phyloP scores from a whole-genome alignment of 1,139 yeast genomes.

The Hansenula sp. region DNA sequence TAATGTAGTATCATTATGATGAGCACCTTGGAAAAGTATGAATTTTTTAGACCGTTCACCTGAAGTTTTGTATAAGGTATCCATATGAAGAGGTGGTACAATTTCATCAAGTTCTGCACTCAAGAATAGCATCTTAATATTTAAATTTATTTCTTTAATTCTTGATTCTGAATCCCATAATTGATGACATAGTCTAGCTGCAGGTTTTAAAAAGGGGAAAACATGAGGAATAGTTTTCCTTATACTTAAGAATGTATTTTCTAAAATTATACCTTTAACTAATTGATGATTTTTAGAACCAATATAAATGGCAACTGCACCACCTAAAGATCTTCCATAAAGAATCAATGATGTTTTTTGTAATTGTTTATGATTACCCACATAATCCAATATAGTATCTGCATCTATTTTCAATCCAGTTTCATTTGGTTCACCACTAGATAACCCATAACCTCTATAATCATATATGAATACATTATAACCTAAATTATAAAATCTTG shows the following conservation, averaged over 20 bases:
- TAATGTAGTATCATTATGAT: slow-evolving; percentile 76
- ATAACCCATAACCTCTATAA: slow-evolving; percentile 88
- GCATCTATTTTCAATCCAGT: slow-evolving; percentile 81
- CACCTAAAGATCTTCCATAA: slow-evolving; percentile 91
- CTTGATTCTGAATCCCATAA: slow-evolving; percentile 75
- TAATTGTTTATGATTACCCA: slow-evolving; percentile 48
- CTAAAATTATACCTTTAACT: slow-evolving; percentile 66
- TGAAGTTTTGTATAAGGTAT: slow-evolving; percentile 47
- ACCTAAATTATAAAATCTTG: slow-evolving; percentile 61
- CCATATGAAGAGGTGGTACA: slow-evolving; percentile 88
- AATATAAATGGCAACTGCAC: slow-evolving; percentile 87
- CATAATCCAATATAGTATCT: slow-evolving; percentile 59
- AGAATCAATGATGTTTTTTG: slow-evolving; percentile 53
- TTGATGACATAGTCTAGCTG: slow-evolving; percentile 68
- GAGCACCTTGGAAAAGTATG: slow-evolving; percentile 51
- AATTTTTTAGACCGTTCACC: slow-evolving; percentile 42
- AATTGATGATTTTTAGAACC: slow-evolving; percentile 51
- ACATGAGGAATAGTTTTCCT: slow-evolving; percentile 79
- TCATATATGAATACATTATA: slow-evolving; percentile 84
- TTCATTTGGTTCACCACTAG: slow-evolving; percentile 78
- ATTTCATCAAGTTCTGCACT: slow-evolving; percentile 82
- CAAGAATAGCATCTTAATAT: slow-evolving; percentile 65
- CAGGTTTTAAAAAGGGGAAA: slow-evolving; percentile 60
- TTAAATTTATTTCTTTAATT: slow-evolving; percentile 45
- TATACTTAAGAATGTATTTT: slow-evolving; percentile 80